Evolutionary conservation across 2,329 filamentous ascomycete species (phyloP).

Genomic region (Plenodomus biglobosus): DNA sequence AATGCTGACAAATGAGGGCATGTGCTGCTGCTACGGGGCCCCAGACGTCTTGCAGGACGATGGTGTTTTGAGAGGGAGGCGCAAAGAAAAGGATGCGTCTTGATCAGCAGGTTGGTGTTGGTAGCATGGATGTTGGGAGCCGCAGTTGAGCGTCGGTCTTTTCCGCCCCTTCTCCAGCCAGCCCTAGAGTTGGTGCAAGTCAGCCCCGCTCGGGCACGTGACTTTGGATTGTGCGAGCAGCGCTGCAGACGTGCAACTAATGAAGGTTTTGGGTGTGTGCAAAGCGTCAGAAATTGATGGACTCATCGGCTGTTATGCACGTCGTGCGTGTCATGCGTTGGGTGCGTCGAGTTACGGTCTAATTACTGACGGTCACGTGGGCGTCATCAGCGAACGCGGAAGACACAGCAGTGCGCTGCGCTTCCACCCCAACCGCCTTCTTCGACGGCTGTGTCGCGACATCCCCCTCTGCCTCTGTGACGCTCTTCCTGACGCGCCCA

Average conservation of each 20-base stretch:
- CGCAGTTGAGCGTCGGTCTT: too few species aligned
- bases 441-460: not conserved
- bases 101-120: too few species aligned
- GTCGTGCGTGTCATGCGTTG: not conserved
- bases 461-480: not conserved
- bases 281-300: not conserved
- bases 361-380: not conserved
- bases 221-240: not conserved
- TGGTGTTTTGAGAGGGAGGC: too few species aligned
- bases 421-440: not conserved
- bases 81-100: too few species aligned
- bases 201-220: not conserved
- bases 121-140: too few species aligned
- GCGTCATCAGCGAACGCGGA: not conserved
- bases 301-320: not conserved
- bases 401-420: not conserved
- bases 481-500: slow-evolving; percentile 1
- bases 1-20: too few species aligned
- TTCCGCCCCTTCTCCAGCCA: too few species aligned
- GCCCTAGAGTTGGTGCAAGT: too few species aligned
- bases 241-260: not conserved
- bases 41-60: too few species aligned
- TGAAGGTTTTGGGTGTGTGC: not conserved
- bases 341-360: not conserved
- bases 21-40: too few species aligned